Evolutionary conservation across 495 filamentous ascomycete species (phyloP).

Genomic region (Xylaria castorea): DNA sequence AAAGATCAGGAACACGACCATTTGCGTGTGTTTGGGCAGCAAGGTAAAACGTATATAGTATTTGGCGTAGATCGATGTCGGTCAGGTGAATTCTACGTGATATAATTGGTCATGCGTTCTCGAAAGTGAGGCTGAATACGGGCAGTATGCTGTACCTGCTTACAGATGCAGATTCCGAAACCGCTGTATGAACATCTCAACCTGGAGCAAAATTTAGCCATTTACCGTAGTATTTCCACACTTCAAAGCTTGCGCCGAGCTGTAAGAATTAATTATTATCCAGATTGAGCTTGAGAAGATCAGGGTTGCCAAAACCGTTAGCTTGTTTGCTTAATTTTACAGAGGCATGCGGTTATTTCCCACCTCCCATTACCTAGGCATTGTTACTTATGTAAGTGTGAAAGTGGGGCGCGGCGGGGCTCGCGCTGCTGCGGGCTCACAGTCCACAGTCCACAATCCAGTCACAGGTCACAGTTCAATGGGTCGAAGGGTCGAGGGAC

Average conservation of each 20-base stretch:
- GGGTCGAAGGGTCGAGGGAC: constrained; percentile 8
- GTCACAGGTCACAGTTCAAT: neutral
- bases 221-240: too few relatives aligned
- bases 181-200: neutral
- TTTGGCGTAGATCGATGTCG: neutral
- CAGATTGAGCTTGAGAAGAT: neutral
- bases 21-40: neutral
- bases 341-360: constrained; percentile 2
- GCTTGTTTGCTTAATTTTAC: neutral
- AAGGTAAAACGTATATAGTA: neutral
- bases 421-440: neutral
- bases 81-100: neutral
- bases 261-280: neutral
- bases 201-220: neutral
- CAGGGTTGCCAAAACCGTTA: neutral
- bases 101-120: constrained; percentile 1
- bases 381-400: constrained; percentile 9
- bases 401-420: neutral
- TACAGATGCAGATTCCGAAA: neutral
- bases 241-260: neutral
- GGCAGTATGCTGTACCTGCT: neutral
- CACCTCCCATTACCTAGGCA: too few relatives aligned
- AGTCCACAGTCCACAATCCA: neutral
- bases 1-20: neutral
- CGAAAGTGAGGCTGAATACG: constrained; percentile 22